phyloP scores from a whole-genome alignment of 306 rosid genomes.

The Prunus persica region DNA sequence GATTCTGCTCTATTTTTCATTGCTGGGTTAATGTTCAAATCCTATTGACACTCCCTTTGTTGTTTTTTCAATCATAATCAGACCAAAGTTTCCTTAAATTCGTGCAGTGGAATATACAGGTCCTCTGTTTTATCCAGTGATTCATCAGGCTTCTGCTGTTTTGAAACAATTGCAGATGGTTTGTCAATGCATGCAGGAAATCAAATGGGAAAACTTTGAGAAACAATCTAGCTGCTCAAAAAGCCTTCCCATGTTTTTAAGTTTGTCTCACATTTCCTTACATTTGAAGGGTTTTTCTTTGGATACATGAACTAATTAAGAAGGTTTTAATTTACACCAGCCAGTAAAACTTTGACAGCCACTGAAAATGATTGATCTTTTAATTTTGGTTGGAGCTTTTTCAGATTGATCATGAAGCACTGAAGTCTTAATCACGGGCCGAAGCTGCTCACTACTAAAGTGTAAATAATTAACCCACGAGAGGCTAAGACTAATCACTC shows the following conservation, averaged over 20 bases:
- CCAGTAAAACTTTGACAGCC: slow-evolving; percentile 6
- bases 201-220: too few species aligned
- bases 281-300: too few species aligned
- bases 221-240: too few species aligned
- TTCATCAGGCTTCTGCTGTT: neutral
- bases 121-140: neutral
- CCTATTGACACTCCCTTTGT: neutral
- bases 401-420: slow-evolving; percentile 26
- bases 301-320: too few species aligned
- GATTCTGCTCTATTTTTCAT: slow-evolving; percentile 21
- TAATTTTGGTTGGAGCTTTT: neutral
- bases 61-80: neutral
- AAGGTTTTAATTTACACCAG: neutral
- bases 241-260: too few species aligned
- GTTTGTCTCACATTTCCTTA: too few species aligned
- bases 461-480: slow-evolving; percentile 33
- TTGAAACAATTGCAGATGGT: too few species aligned
- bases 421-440: slow-evolving; percentile 35
- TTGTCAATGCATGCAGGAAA: too few species aligned
- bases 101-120: too few species aligned
- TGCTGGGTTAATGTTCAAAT: slow-evolving; percentile 26
- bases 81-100: neutral
- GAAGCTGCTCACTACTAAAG: slow-evolving; percentile 32
- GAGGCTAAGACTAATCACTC: neutral
- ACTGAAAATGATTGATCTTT: slow-evolving; percentile 22